phyloP scores from a whole-genome alignment of 495 filamentous ascomycete species.

The Cercophora newfieldiana region DNA sequence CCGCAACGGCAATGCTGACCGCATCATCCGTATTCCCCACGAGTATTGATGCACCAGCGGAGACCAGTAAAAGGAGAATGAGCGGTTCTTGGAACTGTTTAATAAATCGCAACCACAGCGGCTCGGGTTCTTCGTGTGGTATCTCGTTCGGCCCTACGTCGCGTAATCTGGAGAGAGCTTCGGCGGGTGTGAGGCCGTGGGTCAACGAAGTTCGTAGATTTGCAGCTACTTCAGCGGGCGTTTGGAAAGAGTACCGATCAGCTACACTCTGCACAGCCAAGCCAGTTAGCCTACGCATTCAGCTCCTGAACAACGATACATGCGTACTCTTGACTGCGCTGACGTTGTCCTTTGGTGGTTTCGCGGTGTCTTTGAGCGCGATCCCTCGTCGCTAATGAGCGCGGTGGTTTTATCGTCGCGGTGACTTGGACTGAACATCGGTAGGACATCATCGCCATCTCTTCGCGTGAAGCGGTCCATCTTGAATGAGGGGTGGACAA shows the following conservation, averaged over 20 bases:
- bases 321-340: conserved; percentile 47
- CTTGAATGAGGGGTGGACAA: neutral
- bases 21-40: conserved; percentile 97
- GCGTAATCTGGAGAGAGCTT: conserved; percentile 74
- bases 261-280: conserved; percentile 41
- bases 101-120: conserved; percentile 89
- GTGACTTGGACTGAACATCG: conserved; percentile 30
- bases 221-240: conserved; percentile 72
- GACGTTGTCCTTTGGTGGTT: conserved; percentile 43
- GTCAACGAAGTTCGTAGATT: conserved; percentile 79
- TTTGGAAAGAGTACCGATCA: conserved; percentile 59
- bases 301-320: neutral
- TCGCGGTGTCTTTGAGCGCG: conserved; percentile 37
- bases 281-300: conserved; percentile 12
- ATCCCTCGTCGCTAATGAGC: conserved; percentile 29
- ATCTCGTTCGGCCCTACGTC: conserved; percentile 92
- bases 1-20: conserved; percentile 88
- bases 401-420: conserved; percentile 20
- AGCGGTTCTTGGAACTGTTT: conserved; percentile 97
- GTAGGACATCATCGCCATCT: conserved; percentile 40
- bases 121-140: conserved; percentile 88
- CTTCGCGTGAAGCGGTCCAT: conserved; percentile 36
- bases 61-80: conserved; percentile 81
- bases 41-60: conserved; percentile 84
- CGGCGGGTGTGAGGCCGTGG: conserved; percentile 75